A percentile compares a stretch with the other conserved stretches of the same genome.
These are phyloP conservation scores for Erysimum cheiranthoides DNA, from an alignment of 345 rosid species.

Conservation along the genomic window DNA sequence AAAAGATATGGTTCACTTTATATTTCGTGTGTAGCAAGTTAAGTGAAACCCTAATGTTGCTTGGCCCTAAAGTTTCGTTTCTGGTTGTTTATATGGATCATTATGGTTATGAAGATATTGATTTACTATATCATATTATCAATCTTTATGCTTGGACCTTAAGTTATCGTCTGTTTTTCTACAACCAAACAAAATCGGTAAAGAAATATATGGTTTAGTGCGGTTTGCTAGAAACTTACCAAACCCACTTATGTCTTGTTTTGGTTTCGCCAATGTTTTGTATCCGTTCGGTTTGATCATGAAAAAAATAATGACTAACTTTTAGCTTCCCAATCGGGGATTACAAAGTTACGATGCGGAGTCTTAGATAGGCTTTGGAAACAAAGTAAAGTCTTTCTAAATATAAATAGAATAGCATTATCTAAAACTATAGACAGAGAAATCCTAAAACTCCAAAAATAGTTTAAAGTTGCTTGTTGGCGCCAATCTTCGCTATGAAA, in stretches of 20 bases:
- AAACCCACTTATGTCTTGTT: background rate
- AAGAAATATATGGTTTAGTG: background rate
- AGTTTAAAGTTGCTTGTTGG: background rate
- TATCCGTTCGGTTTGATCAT: too few species aligned
- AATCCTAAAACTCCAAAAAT: background rate
- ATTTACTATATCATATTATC: background rate
- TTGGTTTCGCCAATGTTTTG: too few species aligned
- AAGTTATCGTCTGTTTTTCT: background rate
- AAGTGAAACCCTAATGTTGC: background rate
- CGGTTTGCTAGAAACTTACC: background rate
- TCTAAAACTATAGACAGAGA: background rate
- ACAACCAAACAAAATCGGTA: background rate
- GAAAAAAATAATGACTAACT: too few species aligned
- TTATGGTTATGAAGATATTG: background rate
- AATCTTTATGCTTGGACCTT: background rate
- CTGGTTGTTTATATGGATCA: background rate
- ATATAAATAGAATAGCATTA: background rate
- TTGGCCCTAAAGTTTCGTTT: constrained; percentile 7
- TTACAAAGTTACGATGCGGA: too few species aligned
- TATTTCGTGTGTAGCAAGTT: constrained; percentile 18
- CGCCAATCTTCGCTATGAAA: background rate
- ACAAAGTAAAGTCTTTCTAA: background rate
- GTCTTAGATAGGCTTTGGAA: background rate
- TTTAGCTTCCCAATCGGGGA: too few species aligned
- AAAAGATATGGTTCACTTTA: constrained; percentile 2